Conservation (phyloP, 257 asterid genomes). For the Verbascum thapsus region DNA sequence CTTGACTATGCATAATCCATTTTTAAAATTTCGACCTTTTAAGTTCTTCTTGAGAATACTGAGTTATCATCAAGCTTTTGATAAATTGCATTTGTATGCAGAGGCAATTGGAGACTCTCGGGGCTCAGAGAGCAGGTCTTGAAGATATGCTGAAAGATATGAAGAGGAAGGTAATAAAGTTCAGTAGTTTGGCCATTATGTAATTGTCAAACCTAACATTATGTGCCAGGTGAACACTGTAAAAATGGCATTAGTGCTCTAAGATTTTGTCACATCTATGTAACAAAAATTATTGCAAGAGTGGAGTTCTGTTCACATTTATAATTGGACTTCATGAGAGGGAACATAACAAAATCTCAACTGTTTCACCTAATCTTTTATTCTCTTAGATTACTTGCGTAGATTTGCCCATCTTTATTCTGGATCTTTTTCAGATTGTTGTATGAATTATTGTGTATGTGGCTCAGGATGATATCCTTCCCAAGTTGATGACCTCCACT, state of each 20-base stretch:
- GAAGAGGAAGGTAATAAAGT: slow-evolving; percentile 83
- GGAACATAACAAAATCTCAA: slow-evolving; percentile 1
- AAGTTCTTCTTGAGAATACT: slow-evolving; percentile 11
- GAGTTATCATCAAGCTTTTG: slow-evolving; percentile 21
- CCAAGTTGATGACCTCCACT: slow-evolving; percentile 84
- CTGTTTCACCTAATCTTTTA: not conserved
- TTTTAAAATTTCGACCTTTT: slow-evolving; percentile 4
- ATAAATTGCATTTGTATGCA: slow-evolving; percentile 41
- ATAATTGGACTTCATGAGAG: slow-evolving; percentile 10
- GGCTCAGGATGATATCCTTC: slow-evolving; percentile 89
- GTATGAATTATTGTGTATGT: slow-evolving; percentile 31
- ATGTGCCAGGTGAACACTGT: slow-evolving; percentile 12
- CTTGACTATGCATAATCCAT: slow-evolving; percentile 2
- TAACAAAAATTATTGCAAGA: slow-evolving; percentile 12
- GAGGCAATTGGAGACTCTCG: slow-evolving; percentile 96
- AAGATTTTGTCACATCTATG: not conserved
- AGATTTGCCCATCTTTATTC: slow-evolving; percentile 8
- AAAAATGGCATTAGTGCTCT: slow-evolving; percentile 14
- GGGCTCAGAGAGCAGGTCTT: slow-evolving; percentile 96
- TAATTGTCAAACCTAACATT: slow-evolving; percentile 1
- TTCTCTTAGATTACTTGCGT: slow-evolving; percentile 7
- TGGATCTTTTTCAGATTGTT: slow-evolving; percentile 18
- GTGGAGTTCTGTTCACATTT: slow-evolving; percentile 15
- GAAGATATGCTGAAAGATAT: slow-evolving; percentile 99
- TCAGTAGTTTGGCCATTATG: slow-evolving; percentile 16